Base-by-base conservation (phyloP, 2,329 filamentous ascomycete genomes). In the Epichloe scottii region DNA sequence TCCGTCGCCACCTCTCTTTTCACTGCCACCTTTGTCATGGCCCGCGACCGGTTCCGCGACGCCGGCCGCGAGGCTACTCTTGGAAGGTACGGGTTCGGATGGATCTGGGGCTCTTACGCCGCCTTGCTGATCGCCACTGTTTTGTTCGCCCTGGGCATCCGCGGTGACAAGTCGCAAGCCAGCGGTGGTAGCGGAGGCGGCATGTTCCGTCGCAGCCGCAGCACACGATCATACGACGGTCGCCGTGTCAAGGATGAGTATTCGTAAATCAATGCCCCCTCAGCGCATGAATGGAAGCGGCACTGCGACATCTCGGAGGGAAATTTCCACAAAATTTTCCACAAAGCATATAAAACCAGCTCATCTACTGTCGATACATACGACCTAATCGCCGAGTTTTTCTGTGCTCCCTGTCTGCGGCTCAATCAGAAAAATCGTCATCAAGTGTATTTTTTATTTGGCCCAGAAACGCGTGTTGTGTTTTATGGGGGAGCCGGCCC, bases 21-120 rank as follows among this genome's bases (percentile, higher is more conserved):
- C 82, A 91, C 86, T 83, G 77, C 75, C 40, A 74, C 71, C 57
- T 87, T 87, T 58, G 82, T 89, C 60, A 71, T 79, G 60, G 85
- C 81, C 51, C 84, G 85, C 62, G 71, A 88, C 59, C 72, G 70
- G 38, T 90, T 91, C 73, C 68, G 67, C 37, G 60, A 62, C 37
- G 74, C 68, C 51, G 76, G 74, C 54, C 77, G 79, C 50, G 62
- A 65, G 17, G 84, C 87, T 33, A 66, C 63, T 11, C 64, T 93
- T 38, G 87, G 87, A 49, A 62, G 61, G 34, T 86, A 84, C 60
- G 84, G 81, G 19, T 87, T 88, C 61, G 87, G 78, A 43, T 91
- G 89, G 70, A 82, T 81, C 55, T 93, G 87, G 87, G 82, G 76
- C 15, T 77, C 85, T 1, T 81, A 82, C 67, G 78, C 77, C 10